A percentile compares a stretch with the other conserved stretches of the same genome.
phyloP scores from a whole-genome alignment of 2,329 filamentous ascomycete genomes.

The Pseudocercospora crystallina region DNA sequence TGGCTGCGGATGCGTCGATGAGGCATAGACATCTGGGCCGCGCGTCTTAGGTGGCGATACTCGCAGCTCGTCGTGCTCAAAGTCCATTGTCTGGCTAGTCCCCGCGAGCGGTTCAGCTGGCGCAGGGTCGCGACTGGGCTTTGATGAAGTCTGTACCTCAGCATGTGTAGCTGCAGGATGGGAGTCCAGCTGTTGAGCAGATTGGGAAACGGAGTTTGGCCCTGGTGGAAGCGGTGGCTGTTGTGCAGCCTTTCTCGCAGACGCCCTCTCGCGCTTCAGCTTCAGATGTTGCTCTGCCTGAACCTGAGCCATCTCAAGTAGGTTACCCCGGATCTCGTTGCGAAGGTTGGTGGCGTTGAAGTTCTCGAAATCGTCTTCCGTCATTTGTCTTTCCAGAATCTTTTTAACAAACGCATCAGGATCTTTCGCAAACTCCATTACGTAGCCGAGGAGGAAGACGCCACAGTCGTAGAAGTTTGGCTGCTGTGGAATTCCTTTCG shows the following conservation, averaged over 20 bases:
- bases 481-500: constrained; percentile 74
- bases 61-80: neutral
- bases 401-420: constrained; percentile 69
- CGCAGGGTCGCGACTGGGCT: too few species aligned
- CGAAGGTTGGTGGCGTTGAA: constrained; percentile 61
- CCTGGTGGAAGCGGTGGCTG: neutral
- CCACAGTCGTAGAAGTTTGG: constrained; percentile 87
- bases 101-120: too few species aligned
- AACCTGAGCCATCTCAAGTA: constrained; percentile 62
- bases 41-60: neutral
- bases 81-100: neutral
- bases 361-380: constrained; percentile 55
- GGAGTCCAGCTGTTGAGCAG: neutral
- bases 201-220: neutral
- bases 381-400: constrained; percentile 65
- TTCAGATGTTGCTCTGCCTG: constrained; percentile 51
- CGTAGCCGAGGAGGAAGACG: constrained; percentile 79
- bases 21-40: neutral
- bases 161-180: too few species aligned
- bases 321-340: constrained; percentile 61
- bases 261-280: constrained; percentile 16
- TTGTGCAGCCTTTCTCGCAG: constrained; percentile 3
- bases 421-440: constrained; percentile 74
- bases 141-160: too few species aligned
- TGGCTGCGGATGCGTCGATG: too few species aligned